Evolutionary conservation across 2,329 filamentous ascomycete genomes (phyloP), one percentile per base, ranked within the genome.

Genomic region (Ophiostoma piceae): DNA sequence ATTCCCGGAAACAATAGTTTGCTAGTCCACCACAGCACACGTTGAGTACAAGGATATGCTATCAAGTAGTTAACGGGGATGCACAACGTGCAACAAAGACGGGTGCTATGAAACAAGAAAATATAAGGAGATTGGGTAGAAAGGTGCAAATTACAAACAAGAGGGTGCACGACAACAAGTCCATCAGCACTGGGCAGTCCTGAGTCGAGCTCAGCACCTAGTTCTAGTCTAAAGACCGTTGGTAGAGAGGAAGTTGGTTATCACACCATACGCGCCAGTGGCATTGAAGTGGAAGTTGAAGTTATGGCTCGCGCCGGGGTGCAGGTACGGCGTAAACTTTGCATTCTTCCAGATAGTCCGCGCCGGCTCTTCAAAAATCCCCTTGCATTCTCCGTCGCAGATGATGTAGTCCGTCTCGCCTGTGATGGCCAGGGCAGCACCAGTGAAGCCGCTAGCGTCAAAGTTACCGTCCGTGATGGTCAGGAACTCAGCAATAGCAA

Each of bases 401-500:
- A 57, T 57, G 22, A 57, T 26, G 51, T 57, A 57, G 51, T 57
- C 51, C 22, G 51, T 57, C 22, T 57, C n/a, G 7, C 51, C n/a
- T 3, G 51, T 57, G 51, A 57, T 57, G n/a, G 22, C 51, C 8
- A 57, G 9, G 8, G n/a, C 51, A 57, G 22, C 51, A 26, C 51
- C 51, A 11, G 51, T 57, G 16, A 57, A 57, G 6, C 51, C 51
- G 19, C 51, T 57, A n/a, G 51, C 22, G 51, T 57, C 22, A 26
- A 57, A 57, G n/a, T n/a, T 29, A 12, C 51, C 51, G 12, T 57
- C 51, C 3, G 51, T 57, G 22, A 54, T 54, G n/a, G 51, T 54
- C 51, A 54, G 14, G n/a, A 57, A 57, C n/a, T 57, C n/a, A n/a
- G n/a, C 51, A 57, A 57, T 57, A 26, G 51, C 51, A 26, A 57